A percentile compares a stretch with the other conserved stretches of the same genome.
Evolutionary conservation across 805 yeast genomes (phyloP).

Genomic region (Schwanniomyces pseudopolymorphus): DNA sequence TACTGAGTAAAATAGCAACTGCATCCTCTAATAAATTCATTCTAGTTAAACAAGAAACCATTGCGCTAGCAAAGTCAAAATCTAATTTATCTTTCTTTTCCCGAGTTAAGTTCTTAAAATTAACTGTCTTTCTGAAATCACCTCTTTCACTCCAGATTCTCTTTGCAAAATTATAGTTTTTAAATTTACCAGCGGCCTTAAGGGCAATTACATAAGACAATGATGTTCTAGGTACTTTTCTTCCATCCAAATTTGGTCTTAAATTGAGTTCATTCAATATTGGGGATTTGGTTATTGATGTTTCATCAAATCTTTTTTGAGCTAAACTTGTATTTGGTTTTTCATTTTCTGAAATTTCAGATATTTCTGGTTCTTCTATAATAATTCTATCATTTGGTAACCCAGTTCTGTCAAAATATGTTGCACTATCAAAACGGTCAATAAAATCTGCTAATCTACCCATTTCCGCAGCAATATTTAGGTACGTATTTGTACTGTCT

Average conservation of each 20-base stretch:
- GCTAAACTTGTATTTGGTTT: not conserved
- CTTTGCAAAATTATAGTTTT: conserved; percentile 59
- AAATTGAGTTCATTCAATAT: conserved; percentile 9
- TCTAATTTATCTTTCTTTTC: conserved; percentile 47
- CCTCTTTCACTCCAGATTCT: conserved; percentile 81
- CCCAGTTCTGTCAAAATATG: conserved; percentile 26
- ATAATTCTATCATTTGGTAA: conserved; percentile 16
- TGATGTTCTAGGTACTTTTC: conserved; percentile 30
- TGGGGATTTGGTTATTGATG: conserved; percentile 20
- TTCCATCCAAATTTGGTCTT: not conserved
- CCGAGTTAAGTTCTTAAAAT: conserved; percentile 44
- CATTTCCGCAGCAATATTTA: conserved; percentile 44
- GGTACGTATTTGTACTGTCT: conserved; percentile 48
- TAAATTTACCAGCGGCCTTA: conserved; percentile 61
- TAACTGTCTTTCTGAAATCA: conserved; percentile 52
- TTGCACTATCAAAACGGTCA: conserved; percentile 29
- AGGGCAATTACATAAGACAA: conserved; percentile 60
- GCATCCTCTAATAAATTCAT: conserved; percentile 68
- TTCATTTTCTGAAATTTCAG: conserved; percentile 5
- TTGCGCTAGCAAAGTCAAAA: conserved; percentile 67
- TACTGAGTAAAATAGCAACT: conserved; percentile 60
- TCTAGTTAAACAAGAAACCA: conserved; percentile 60
- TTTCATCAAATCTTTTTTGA: conserved; percentile 5
- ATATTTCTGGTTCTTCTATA: conserved; percentile 14
- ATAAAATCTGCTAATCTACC: conserved; percentile 35